Base-by-base conservation (phyloP, 768 basidiomycete species). In the Rhodosporidiobolus odoratus region DNA sequence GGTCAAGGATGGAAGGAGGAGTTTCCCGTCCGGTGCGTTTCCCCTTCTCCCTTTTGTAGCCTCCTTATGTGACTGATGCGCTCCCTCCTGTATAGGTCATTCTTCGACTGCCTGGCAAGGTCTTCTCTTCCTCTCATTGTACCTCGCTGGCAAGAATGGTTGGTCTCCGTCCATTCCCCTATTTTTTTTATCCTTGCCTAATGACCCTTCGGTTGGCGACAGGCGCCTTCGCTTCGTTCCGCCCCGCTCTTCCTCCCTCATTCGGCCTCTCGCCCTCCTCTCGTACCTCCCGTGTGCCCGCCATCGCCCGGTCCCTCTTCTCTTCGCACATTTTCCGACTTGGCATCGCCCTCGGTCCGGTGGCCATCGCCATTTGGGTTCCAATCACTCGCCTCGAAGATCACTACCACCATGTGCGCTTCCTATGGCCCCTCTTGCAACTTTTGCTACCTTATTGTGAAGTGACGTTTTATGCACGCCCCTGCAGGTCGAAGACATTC, bases 71-170 rank as follows among this genome's bases (percentile, higher is more conserved):
- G 35, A 27, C 16, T 58, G 45, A 40, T 12, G 34, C 56, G 68
- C 60, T 47, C 34, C 35, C 41, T 63, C 41, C 25, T 40, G 56
- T 9, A 45, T 58, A 64, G 74, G 76, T 19, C 77, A 75, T 62
- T 77, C 77, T 27, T 75, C 71, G 27, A 68, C 69, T 4, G 56
- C 76, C 10, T 75, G 69, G 56, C 75, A 70, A 47, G 75, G 68
- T 23, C 53, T 73, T 38, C 27, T 72, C 50, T 72, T 72, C 63
- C 65, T 76, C n/a, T 5, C 67, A 3, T 66, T 75, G 19, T 76
- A 75, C 69, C 56, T 72, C 10, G 66, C 72, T 3, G 68, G 71
- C n/a, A 74, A 76, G 59, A 74, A 69, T 45, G 74, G 62, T 61
- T 17, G 23, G 50, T 35, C 32, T 47, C 30, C 25, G 13, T 38